A percentile compares a stretch with the other conserved stretches of the same genome.
Evolutionary conservation across 495 filamentous ascomycete species (phyloP).

Genomic region (Penicillium ochrochloron): DNA sequence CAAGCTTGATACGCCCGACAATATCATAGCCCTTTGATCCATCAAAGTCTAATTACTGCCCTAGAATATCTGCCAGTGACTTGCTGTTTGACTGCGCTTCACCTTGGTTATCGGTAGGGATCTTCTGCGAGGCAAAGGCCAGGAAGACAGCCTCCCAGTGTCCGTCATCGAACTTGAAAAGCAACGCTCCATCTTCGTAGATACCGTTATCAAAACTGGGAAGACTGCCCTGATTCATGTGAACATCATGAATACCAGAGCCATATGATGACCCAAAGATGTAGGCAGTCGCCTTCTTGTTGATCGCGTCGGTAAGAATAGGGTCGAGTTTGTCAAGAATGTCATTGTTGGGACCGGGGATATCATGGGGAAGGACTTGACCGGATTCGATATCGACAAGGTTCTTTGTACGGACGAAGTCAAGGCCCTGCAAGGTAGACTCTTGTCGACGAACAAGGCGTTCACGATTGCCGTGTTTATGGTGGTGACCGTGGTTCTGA

Average conservation of each 20-base stretch:
- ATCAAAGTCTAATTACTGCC: not conserved
- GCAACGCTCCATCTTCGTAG: constrained; percentile 43
- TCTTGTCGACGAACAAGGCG: constrained; percentile 17
- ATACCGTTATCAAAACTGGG: constrained; percentile 41
- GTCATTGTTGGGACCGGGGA: constrained; percentile 33
- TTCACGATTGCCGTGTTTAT: constrained; percentile 9
- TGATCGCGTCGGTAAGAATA: constrained; percentile 40
- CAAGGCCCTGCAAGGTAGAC: constrained; percentile 30
- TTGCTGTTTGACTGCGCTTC: constrained; percentile 25
- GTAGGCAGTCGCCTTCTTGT: constrained; percentile 37
- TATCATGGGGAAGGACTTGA: constrained; percentile 30
- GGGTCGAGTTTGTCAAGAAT: constrained; percentile 43
- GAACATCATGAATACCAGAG: constrained; percentile 47
- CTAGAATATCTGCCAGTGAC: constrained; percentile 29
- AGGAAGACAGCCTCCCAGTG: constrained; percentile 35
- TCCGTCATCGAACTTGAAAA: constrained; percentile 42
- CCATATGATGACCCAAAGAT: constrained; percentile 42
- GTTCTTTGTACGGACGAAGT: constrained; percentile 31
- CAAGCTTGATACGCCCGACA: too few relatives aligned
- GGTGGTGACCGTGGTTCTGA: constrained; percentile 12
- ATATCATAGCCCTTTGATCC: not conserved
- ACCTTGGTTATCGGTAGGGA: constrained; percentile 27
- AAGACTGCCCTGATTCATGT: constrained; percentile 51
- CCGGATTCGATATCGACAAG: constrained; percentile 27
- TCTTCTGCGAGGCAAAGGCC: constrained; percentile 33